Conservation (phyloP, 179 eudicot species). For the Beta macrorhiza region DNA sequence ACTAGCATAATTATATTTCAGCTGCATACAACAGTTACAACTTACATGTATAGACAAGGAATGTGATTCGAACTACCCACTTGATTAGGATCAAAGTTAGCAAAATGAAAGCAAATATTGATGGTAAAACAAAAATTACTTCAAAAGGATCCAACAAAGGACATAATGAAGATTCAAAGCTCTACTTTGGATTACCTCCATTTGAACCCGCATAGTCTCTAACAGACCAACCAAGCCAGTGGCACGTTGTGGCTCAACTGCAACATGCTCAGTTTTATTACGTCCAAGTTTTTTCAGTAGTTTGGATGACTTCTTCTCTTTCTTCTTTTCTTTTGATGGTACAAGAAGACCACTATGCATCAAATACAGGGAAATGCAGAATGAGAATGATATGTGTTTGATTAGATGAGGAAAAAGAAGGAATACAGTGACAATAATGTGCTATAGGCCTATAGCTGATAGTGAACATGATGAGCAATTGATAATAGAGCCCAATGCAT, state of each 20-base stretch:
- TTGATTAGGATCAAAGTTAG: not conserved
- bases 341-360: conserved; percentile 80
- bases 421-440: conserved; percentile 13
- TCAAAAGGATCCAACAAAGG: conserved; percentile 8
- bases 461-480: conserved; percentile 13
- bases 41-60: not conserved
- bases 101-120: not conserved
- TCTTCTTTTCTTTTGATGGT: conserved; percentile 94
- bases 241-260: conserved; percentile 55
- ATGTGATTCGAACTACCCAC: not conserved
- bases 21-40: conserved; percentile 8
- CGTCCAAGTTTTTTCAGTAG: conserved; percentile 90
- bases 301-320: conserved; percentile 84
- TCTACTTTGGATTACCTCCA: conserved; percentile 65
- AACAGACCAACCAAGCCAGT: conserved; percentile 85
- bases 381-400: conserved; percentile 19
- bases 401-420: conserved; percentile 20
- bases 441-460: conserved; percentile 14
- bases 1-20: not conserved
- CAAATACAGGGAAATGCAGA: conserved; percentile 6
- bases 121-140: not conserved
- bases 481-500: conserved; percentile 31
- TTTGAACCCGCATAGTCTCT: conserved; percentile 93
- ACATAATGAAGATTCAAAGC: conserved; percentile 11
- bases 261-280: conserved; percentile 60